Percentiles rank a stretch among this genome's conserved stretches.
phyloP scores from a whole-genome alignment of 2,329 filamentous ascomycete species.

The Myotisia sp. region DNA sequence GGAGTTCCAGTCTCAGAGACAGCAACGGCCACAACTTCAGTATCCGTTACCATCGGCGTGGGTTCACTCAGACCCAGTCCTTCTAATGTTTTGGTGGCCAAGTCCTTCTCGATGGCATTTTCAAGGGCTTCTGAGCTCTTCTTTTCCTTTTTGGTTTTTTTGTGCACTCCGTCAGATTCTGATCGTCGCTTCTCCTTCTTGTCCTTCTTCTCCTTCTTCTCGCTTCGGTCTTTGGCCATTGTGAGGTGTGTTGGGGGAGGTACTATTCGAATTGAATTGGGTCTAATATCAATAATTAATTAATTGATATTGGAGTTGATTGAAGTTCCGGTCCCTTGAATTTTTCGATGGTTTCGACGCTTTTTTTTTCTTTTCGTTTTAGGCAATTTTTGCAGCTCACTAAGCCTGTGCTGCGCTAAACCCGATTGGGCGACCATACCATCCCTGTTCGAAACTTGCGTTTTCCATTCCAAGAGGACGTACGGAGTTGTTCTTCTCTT shows the following conservation, averaged over 20 bases:
- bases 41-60: too few species aligned
- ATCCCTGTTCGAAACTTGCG: too few species aligned
- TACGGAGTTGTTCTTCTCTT: too few species aligned
- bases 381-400: too few species aligned
- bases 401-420: too few species aligned
- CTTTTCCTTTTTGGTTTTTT: constrained; percentile 35
- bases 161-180: constrained; percentile 33
- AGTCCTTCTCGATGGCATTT: constrained; percentile 28
- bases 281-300: too few species aligned
- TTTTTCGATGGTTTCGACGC: background rate
- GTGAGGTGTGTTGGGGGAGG: too few species aligned
- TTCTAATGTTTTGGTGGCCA: constrained; percentile 24
- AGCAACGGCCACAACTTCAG: constrained; percentile 12
- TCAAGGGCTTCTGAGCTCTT: constrained; percentile 27
- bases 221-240: constrained; percentile 34
- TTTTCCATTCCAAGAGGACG: too few species aligned
- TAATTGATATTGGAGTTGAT: too few species aligned
- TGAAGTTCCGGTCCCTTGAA: too few species aligned
- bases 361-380: background rate
- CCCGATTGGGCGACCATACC: too few species aligned
- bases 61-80: too few species aligned
- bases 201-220: constrained; percentile 30
- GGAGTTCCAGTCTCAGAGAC: constrained; percentile 20
- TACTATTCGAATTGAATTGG: background rate
- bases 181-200: constrained; percentile 31